Evolutionary conservation across 176 grass and related monocot species (phyloP).

Genomic region (Triticum timopheevii): DNA sequence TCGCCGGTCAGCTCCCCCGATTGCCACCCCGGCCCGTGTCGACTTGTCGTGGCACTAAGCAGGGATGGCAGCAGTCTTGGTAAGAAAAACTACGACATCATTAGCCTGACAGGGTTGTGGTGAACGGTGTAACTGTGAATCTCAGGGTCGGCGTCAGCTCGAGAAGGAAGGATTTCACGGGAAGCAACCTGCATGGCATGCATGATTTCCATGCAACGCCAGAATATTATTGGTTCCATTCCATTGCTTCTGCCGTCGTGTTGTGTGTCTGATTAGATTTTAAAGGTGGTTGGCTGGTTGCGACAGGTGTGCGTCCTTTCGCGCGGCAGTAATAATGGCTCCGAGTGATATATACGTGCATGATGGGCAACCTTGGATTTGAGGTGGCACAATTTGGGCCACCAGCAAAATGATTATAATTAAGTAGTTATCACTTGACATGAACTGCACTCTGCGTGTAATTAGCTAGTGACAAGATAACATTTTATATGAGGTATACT

Average conservation of each 20-base stretch:
- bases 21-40: background rate
- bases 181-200: constrained; percentile 28
- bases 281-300: background rate
- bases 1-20: background rate
- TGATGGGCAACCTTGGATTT: background rate
- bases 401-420: background rate
- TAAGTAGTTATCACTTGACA: background rate
- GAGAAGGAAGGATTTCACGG: constrained; percentile 29
- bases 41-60: too few species aligned
- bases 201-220: background rate
- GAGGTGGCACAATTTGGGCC: constrained; percentile 27
- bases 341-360: background rate
- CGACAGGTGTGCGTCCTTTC: background rate
- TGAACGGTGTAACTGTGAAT: background rate
- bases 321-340: constrained; percentile 8
- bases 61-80: too few species aligned
- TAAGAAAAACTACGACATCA: too few species aligned
- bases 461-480: background rate
- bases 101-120: too few species aligned
- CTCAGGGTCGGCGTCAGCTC: background rate
- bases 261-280: background rate
- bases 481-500: too few species aligned
- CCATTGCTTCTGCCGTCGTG: background rate
- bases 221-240: constrained; percentile 11
- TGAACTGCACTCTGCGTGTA: background rate